Base-by-base conservation (phyloP, 2,329 filamentous ascomycete genomes). In the Stagonosporopsis chrysanthemi region DNA sequence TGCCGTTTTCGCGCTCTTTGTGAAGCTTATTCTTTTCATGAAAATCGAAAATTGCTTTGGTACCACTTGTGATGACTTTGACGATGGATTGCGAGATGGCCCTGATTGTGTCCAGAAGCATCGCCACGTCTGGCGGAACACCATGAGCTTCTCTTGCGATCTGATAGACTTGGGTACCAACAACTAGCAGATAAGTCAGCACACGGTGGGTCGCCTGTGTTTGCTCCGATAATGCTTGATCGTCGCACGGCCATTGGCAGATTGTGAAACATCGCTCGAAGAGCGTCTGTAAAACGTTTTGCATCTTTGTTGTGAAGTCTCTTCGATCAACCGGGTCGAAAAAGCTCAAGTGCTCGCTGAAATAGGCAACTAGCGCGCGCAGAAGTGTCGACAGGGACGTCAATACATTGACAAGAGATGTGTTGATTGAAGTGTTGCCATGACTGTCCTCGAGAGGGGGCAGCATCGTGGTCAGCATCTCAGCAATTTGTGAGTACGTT, bases 251-350 rank as follows among this genome's bases (percentile, higher is more conserved):
- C n/a, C 6, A 15, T 14, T 19, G 29, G 19, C 39, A 19, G 6
- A 31, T 24, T 7, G 14, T 14, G 4, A 35, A 36, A 7, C 50
- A 41, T 31, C 47, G 61, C 17, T 72, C 66, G 15, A 68, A 59
- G 5, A 79, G 39, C 4, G 73, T 68, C 40, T 80, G 74, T 31
- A 78, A 70, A 14, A 83, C 58, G n/a, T 73, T 71, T 15, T 71
- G 71, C 42, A 82, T 68, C 52, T 77, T 78, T 17, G 70, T 64
- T 4, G 81, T 72, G 61, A 82, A 86, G 4, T 74, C 69, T 24
- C 64, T 70, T 17, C 84, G 80, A 66, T 87, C 84, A 17, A 86
- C 74, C 0, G 81, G 75, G 65, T 87, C 85, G 28, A 80, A 74
- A 61, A 87, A 87, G 39, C 77, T 77, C 2, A 87, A 64, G 39